Percentiles rank a stretch among this genome's conserved stretches.
These are phyloP conservation scores for Globisporangium acanthophoron DNA, from an alignment of 352 stramenopile species.

Conservation along the genomic window DNA sequence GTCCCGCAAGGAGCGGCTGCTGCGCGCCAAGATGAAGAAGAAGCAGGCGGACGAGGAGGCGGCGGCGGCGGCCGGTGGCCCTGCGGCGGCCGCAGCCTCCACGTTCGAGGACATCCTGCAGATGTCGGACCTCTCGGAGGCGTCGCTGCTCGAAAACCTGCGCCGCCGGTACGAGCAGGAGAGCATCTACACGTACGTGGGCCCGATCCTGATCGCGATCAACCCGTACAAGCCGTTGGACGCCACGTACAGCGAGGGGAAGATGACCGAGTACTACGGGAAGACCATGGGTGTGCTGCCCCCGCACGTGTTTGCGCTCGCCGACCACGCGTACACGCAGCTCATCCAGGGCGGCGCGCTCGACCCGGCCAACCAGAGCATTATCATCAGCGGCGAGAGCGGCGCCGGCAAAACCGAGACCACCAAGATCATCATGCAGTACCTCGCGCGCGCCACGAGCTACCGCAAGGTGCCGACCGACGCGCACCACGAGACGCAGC, in stretches of 20 bases:
- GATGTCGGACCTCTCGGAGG: slow-evolving; percentile 87
- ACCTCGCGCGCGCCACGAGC: slow-evolving; percentile 72
- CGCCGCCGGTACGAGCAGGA: slow-evolving; percentile 89
- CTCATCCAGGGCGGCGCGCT: slow-evolving; percentile 80
- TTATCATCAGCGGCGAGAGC: slow-evolving; percentile 91
- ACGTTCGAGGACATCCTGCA: slow-evolving; percentile 88
- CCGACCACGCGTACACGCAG: slow-evolving; percentile 86
- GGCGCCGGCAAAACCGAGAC: slow-evolving; percentile 90
- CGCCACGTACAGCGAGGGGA: slow-evolving; percentile 53
- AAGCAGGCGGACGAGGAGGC: slow-evolving; percentile 71
- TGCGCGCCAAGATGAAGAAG: slow-evolving; percentile 87
- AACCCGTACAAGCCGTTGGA: slow-evolving; percentile 88
- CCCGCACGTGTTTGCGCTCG: slow-evolving; percentile 89
- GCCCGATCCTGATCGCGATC: slow-evolving; percentile 88
- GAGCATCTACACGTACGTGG: slow-evolving; percentile 93
- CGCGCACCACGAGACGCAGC: slow-evolving; percentile 24
- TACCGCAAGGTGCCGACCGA: slow-evolving; percentile 44
- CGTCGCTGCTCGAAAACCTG: slow-evolving; percentile 86
- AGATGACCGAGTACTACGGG: slow-evolving; percentile 89
- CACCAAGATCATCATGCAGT: slow-evolving; percentile 92
- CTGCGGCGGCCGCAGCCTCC: slow-evolving; percentile 10
- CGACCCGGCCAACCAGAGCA: slow-evolving; percentile 85
- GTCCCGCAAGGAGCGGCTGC: slow-evolving; percentile 76
- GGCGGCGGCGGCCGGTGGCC: slow-evolving; percentile 24
- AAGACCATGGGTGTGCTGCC: slow-evolving; percentile 74